phyloP scores from a whole-genome alignment of 257 asterid species.

The Solanum paucissectum region DNA sequence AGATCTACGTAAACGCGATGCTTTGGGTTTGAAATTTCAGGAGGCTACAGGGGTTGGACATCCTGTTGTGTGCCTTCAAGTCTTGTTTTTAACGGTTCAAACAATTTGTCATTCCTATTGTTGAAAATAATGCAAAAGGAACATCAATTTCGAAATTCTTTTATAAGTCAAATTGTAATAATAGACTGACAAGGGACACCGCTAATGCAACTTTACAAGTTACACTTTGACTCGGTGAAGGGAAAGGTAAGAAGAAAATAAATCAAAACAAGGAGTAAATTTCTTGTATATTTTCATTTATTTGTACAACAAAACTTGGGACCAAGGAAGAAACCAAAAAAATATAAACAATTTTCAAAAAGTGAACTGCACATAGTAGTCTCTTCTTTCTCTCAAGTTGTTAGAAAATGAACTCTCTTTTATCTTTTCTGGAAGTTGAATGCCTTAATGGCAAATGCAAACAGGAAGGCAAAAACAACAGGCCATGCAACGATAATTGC shows the following conservation, averaged over 20 bases:
- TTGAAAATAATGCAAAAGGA: background rate
- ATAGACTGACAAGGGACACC: background rate
- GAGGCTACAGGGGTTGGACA: background rate
- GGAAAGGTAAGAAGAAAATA: background rate
- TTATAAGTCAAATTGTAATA: background rate
- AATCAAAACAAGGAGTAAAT: background rate
- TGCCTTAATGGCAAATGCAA: conserved; percentile 32
- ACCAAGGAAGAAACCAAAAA: background rate
- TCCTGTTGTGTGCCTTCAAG: background rate
- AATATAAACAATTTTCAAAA: background rate
- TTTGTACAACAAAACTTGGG: background rate
- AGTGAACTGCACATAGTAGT: background rate
- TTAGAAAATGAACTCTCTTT: background rate
- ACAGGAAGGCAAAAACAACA: conserved; percentile 26
- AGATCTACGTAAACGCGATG: background rate
- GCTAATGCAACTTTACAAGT: background rate
- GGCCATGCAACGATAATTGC: conserved; percentile 16
- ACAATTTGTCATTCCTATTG: background rate
- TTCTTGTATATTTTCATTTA: background rate
- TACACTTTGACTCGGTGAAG: background rate
- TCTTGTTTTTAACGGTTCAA: background rate
- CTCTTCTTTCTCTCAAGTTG: background rate
- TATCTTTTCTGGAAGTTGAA: conserved; percentile 52
- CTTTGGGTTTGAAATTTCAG: background rate
- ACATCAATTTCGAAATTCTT: background rate